These are phyloP conservation scores for Rhipidocladum racemiflorum DNA, from an alignment of 176 grass and related monocot species.

Conservation along the genomic window DNA sequence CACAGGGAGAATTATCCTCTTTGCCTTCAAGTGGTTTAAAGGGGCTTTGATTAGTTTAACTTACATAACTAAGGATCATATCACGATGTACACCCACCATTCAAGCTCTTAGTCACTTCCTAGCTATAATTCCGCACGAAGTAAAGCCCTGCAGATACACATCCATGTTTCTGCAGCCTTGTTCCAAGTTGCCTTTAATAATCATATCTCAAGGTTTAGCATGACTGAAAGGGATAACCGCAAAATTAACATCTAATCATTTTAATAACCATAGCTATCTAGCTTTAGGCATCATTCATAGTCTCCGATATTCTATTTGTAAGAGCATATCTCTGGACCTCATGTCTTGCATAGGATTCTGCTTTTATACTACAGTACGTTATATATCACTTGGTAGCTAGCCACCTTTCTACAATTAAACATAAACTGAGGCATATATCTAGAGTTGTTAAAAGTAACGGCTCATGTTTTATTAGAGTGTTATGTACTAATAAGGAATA, in stretches of 20 bases:
- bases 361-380: not conserved
- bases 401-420: not conserved
- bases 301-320: constrained; percentile 8
- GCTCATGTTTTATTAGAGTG: constrained; percentile 1
- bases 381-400: not conserved
- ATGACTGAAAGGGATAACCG: constrained; percentile 16
- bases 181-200: constrained; percentile 32
- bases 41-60: constrained; percentile 17
- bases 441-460: constrained; percentile 27
- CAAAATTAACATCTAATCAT: constrained; percentile 1
- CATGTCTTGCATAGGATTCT: constrained; percentile 4
- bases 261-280: constrained; percentile 3
- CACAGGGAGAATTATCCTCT: not conserved
- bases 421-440: constrained; percentile 17
- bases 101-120: constrained; percentile 1
- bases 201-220: constrained; percentile 29
- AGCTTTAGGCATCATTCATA: constrained; percentile 6
- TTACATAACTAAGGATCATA: constrained; percentile 24
- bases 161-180: constrained; percentile 14
- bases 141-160: not conserved
- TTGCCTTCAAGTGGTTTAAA: constrained; percentile 10
- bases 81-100: not conserved
- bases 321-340: not conserved
- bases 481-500: not conserved
- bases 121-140: constrained; percentile 6